Conservation (phyloP, 2,329 filamentous ascomycete genomes). For the Reticulascus tulasneorum region DNA sequence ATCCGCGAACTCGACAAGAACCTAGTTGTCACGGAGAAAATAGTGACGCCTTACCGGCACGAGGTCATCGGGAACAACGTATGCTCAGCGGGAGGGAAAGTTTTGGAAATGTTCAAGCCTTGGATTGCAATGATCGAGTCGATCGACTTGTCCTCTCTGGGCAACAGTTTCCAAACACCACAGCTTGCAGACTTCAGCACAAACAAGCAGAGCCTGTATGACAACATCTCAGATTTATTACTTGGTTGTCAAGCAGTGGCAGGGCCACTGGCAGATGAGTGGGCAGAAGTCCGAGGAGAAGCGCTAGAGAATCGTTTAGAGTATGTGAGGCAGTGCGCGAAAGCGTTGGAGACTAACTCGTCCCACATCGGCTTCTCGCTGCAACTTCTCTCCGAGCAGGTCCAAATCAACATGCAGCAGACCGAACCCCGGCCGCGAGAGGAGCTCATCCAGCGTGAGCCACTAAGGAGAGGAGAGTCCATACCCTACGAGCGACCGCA, state of each 20-base stretch:
- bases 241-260: slow-evolving; percentile 88
- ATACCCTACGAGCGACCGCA: slow-evolving; percentile 54
- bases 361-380: slow-evolving; percentile 85
- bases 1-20: slow-evolving; percentile 86
- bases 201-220: slow-evolving; percentile 91
- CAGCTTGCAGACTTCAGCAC: slow-evolving; percentile 82
- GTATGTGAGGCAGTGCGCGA: slow-evolving; percentile 71
- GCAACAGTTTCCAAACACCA: slow-evolving; percentile 75
- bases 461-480: slow-evolving; percentile 53
- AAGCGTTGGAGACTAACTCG: slow-evolving; percentile 80
- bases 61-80: slow-evolving; percentile 77
- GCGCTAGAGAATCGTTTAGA: slow-evolving; percentile 82
- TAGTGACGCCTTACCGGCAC: slow-evolving; percentile 75
- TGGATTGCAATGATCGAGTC: slow-evolving; percentile 91
- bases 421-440: slow-evolving; percentile 38
- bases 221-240: slow-evolving; percentile 85
- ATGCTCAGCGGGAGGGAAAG: slow-evolving; percentile 71
- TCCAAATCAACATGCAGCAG: slow-evolving; percentile 54
- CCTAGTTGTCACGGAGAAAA: slow-evolving; percentile 71
- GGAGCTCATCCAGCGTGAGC: slow-evolving; percentile 43
- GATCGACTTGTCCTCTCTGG: slow-evolving; percentile 78
- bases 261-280: slow-evolving; percentile 88
- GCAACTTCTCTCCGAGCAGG: slow-evolving; percentile 79
- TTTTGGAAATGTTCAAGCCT: slow-evolving; percentile 83
- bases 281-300: slow-evolving; percentile 87